A percentile compares a stretch with the other conserved stretches of the same genome.
These are phyloP conservation scores for Monosporozyma yasuniensis DNA, from an alignment of 805 yeast species.

Conservation along the genomic window DNA sequence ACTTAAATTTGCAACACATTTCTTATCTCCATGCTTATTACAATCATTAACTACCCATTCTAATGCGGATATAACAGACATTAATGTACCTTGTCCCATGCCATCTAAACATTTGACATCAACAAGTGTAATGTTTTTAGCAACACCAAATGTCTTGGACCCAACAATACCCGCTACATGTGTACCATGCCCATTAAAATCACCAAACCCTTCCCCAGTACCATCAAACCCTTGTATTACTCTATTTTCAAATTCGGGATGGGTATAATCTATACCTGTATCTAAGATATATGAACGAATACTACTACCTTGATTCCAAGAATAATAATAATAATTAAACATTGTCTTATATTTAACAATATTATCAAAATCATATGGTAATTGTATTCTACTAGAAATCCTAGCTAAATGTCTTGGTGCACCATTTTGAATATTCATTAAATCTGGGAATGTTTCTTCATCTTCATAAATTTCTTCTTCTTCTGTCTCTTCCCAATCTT, in stretches of 20 bases:
- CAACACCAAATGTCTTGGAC: conserved; percentile 72
- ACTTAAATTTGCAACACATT: conserved; percentile 70
- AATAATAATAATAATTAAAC: conserved; percentile 42
- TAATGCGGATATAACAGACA: conserved; percentile 55
- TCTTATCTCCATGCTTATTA: conserved; percentile 16
- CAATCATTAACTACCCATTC: conserved; percentile 61
- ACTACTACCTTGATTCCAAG: conserved; percentile 41
- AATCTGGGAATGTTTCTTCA: conserved; percentile 5
- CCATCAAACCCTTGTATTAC: conserved; percentile 53
- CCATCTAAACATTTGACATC: conserved; percentile 68
- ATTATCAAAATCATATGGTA: conserved; percentile 24
- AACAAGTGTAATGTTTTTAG: conserved; percentile 54
- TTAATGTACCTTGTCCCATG: conserved; percentile 61
- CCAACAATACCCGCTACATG: conserved; percentile 89
- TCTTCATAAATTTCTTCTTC: conserved; percentile 3
- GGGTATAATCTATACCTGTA: conserved; percentile 62
- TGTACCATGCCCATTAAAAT: conserved; percentile 79
- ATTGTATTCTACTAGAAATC: conserved; percentile 41
- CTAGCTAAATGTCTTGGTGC: conserved; percentile 66
- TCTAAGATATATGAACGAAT: conserved; percentile 75
- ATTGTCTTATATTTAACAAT: conserved; percentile 15
- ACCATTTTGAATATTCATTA: conserved; percentile 26
- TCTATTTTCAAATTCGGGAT: conserved; percentile 57
- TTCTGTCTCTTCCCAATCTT: conserved; percentile 5
- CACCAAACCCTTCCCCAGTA: conserved; percentile 55